Conservation (phyloP, 1,284 basidiomycete species). For the Trametes sp. region DNA sequence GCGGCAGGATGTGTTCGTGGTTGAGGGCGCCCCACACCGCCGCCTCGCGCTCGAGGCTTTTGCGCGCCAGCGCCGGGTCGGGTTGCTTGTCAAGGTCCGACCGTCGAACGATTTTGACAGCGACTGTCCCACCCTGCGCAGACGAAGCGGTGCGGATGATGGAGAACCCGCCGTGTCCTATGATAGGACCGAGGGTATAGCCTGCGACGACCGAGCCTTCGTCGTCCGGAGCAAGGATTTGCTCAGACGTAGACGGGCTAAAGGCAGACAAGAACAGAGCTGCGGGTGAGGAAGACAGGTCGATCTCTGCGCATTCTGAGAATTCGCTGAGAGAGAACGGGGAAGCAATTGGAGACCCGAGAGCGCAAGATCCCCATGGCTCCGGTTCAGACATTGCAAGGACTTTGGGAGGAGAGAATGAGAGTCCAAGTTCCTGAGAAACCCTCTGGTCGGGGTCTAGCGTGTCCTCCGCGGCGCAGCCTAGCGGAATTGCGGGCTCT, state of each 20-base stretch:
- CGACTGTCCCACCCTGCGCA: slow-evolving; percentile 71
- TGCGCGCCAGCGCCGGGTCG: slow-evolving; percentile 54
- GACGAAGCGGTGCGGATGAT: slow-evolving; percentile 80
- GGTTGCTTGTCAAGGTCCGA: slow-evolving; percentile 59
- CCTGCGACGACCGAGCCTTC: slow-evolving; percentile 69
- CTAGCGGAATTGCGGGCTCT: no score
- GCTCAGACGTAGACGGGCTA: slow-evolving; percentile 46
- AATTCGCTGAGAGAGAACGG: slow-evolving; percentile 29
- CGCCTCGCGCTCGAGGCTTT: slow-evolving; percentile 79
- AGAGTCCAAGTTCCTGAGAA: slow-evolving; percentile 18
- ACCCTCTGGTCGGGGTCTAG: slow-evolving; percentile 25
- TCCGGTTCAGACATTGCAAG: slow-evolving; percentile 24
- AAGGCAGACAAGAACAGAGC: slow-evolving; percentile 83
- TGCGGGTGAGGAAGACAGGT: slow-evolving; percentile 66
- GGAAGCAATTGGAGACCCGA: slow-evolving; percentile 18
- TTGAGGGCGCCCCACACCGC: slow-evolving; percentile 80
- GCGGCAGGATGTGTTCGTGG: slow-evolving; percentile 83
- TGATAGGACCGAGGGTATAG: slow-evolving; percentile 80
- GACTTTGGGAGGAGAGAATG: slow-evolving; percentile 14
- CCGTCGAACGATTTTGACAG: slow-evolving; percentile 82
- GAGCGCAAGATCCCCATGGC: background rate
- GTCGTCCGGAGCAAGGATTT: slow-evolving; percentile 49
- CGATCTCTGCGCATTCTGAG: slow-evolving; percentile 32
- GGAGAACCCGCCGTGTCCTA: slow-evolving; percentile 90
- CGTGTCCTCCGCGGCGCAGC: background rate